phyloP scores from a whole-genome alignment of 805 yeast genomes.

The Kluyveromyces lactis region DNA sequence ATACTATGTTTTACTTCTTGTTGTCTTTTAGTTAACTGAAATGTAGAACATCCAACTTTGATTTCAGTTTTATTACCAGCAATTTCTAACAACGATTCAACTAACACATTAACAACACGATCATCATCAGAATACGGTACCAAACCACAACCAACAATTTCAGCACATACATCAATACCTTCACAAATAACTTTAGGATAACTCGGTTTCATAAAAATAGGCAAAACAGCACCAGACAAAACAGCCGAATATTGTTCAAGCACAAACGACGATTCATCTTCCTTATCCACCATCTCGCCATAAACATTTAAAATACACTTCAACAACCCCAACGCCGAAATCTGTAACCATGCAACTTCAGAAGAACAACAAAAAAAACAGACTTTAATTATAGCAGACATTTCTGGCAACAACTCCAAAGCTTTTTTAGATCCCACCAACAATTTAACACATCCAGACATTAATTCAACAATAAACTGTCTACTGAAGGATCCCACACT shows the following conservation, averaged over 20 bases:
- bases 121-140: constrained; percentile 34
- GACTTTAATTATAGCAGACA: constrained; percentile 46
- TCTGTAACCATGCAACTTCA: constrained; percentile 48
- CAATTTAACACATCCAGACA: neutral
- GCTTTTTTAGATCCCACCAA: no score
- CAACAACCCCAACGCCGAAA: constrained; percentile 58
- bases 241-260: constrained; percentile 94
- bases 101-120: constrained; percentile 56
- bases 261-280: constrained; percentile 56
- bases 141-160: constrained; percentile 52
- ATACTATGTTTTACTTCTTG: constrained; percentile 51
- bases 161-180: constrained; percentile 73
- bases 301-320: constrained; percentile 36
- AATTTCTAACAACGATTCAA: constrained; percentile 55
- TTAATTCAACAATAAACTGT: neutral
- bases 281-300: no score
- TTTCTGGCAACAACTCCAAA: neutral
- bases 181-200: constrained; percentile 65
- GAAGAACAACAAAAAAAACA: constrained; percentile 80
- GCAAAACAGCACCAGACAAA: constrained; percentile 79
- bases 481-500: neutral
- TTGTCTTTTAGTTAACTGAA: constrained; percentile 37
- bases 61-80: constrained; percentile 24
- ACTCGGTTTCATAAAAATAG: constrained; percentile 71
- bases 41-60: constrained; percentile 49